Conservation (phyloP, 192 early-diverging fungal genomes). For the Entophlyctis helioformis region DNA sequence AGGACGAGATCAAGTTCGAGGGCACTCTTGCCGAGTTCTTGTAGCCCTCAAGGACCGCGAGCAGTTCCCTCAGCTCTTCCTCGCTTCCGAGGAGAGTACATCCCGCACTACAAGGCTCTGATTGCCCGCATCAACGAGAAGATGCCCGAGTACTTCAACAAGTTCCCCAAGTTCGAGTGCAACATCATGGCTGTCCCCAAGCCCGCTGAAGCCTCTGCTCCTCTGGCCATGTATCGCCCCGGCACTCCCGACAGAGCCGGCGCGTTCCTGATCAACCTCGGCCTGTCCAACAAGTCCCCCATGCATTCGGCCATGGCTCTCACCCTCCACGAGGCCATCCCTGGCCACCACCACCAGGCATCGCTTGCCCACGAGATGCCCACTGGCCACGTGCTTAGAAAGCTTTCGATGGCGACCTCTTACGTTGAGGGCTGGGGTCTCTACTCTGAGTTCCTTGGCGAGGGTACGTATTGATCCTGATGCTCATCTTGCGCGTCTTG, state of each 20-base stretch:
- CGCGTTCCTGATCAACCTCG: slow-evolving; percentile 7
- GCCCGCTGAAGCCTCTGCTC: slow-evolving; percentile 2
- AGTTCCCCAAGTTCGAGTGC: slow-evolving; percentile 18
- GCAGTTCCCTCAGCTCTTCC: slow-evolving; percentile 18
- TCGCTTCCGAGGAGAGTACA: slow-evolving; percentile 11
- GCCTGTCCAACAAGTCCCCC: slow-evolving; percentile 8
- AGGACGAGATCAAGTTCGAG: slow-evolving; percentile 10
- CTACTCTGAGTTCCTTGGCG: slow-evolving; percentile 18
- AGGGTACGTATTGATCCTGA: no score
- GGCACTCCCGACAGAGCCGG: slow-evolving; percentile 6
- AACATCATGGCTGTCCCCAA: slow-evolving; percentile 7
- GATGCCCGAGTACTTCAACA: slow-evolving; percentile 18
- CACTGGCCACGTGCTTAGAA: slow-evolving; percentile 11
- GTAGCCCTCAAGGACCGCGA: slow-evolving; percentile 12
- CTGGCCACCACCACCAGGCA: slow-evolving; percentile 28
- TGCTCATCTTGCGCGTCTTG: no score
- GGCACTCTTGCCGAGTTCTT: slow-evolving; percentile 21
- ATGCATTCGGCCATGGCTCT: slow-evolving; percentile 6
- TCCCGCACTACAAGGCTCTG: slow-evolving; percentile 10
- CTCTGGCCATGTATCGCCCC: slow-evolving; percentile 11
- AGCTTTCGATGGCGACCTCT: slow-evolving; percentile 7
- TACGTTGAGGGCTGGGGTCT: slow-evolving; percentile 24
- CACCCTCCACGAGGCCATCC: slow-evolving; percentile 21
- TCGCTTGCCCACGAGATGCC: slow-evolving; percentile 14
- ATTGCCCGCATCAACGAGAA: slow-evolving; percentile 6